Evolutionary conservation across 2,329 filamentous ascomycete species (phyloP).

Genomic region (Cryphonectria japonica): DNA sequence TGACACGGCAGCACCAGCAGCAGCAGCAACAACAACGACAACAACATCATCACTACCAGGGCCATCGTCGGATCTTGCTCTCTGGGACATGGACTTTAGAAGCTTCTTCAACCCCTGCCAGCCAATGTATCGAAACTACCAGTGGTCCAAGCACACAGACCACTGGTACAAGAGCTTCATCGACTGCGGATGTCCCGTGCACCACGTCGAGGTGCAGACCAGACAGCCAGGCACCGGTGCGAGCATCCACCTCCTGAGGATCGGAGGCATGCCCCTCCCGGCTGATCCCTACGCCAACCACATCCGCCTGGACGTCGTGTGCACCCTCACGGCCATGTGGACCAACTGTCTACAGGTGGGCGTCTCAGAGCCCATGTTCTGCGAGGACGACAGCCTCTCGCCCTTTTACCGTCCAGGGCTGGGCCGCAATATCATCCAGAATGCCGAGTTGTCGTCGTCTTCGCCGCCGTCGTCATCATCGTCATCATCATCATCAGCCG

Average conservation of each 20-base stretch:
- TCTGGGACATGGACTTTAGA: slow-evolving; percentile 16
- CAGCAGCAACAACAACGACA: not conserved
- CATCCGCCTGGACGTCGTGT: slow-evolving; percentile 36
- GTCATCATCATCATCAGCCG: no score
- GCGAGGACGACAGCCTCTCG: slow-evolving; percentile 34
- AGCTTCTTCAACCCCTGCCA: slow-evolving; percentile 16
- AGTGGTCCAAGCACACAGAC: not conserved
- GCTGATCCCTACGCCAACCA: slow-evolving; percentile 36
- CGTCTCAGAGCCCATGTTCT: slow-evolving; percentile 34
- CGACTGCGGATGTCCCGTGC: slow-evolving; percentile 29
- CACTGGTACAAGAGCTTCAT: slow-evolving; percentile 6
- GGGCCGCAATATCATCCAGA: not conserved
- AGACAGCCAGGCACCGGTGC: not conserved
- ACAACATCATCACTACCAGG: not conserved
- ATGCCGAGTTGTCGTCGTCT: not conserved
- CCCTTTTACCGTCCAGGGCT: slow-evolving; percentile 34
- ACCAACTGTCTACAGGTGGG: slow-evolving; percentile 33
- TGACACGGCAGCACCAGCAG: not conserved
- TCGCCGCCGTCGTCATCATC: not conserved
- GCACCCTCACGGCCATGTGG: slow-evolving; percentile 34
- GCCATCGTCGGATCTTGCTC: not conserved
- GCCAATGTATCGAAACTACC: not conserved
- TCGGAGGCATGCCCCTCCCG: slow-evolving; percentile 23
- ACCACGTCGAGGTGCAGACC: slow-evolving; percentile 28
- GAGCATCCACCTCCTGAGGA: slow-evolving; percentile 25